A percentile compares a stretch with the other conserved stretches of the same genome.
phyloP scores from a whole-genome alignment of 2,329 filamentous ascomycete species.

The Balansia obtecta region DNA sequence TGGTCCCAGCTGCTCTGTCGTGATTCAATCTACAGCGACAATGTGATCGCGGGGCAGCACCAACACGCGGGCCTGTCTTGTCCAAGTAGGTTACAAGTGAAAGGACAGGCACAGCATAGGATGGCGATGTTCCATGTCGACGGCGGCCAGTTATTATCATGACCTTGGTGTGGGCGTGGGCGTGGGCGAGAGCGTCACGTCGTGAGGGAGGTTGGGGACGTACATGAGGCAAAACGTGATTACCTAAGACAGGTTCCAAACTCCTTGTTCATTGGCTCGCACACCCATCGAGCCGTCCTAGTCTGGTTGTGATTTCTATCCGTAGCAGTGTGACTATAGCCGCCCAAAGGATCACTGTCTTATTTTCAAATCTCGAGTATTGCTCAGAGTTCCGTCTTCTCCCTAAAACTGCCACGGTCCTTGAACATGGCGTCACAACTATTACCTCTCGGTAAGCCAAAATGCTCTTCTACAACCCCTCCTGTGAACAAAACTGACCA shows the following conservation, averaged over 20 bases:
- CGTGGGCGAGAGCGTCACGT: background rate
- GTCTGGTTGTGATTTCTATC: background rate
- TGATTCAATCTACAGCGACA: background rate
- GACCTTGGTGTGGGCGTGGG: constrained; percentile 3
- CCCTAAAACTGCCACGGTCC: constrained; percentile 1
- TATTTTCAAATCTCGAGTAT: background rate
- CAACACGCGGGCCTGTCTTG: constrained; percentile 10
- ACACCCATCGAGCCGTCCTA: background rate
- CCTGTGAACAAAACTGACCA: constrained; percentile 1
- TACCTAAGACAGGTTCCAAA: constrained; percentile 1
- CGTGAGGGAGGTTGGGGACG: background rate
- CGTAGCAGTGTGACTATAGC: background rate
- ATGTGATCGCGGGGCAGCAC: constrained; percentile 14
- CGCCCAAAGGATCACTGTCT: background rate
- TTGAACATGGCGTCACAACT: constrained; percentile 58
- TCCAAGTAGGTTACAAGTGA: constrained; percentile 11
- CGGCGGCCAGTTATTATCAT: constrained; percentile 12
- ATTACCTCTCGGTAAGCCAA: constrained; percentile 50
- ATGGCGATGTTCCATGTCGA: constrained; percentile 6
- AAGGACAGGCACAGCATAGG: background rate
- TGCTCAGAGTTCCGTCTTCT: background rate
- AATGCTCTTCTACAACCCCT: background rate
- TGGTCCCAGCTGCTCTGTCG: background rate
- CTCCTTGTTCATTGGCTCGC: background rate
- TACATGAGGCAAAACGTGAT: background rate